phyloP scores from a whole-genome alignment of 2,329 filamentous ascomycete species.

The Venturia asperata region DNA sequence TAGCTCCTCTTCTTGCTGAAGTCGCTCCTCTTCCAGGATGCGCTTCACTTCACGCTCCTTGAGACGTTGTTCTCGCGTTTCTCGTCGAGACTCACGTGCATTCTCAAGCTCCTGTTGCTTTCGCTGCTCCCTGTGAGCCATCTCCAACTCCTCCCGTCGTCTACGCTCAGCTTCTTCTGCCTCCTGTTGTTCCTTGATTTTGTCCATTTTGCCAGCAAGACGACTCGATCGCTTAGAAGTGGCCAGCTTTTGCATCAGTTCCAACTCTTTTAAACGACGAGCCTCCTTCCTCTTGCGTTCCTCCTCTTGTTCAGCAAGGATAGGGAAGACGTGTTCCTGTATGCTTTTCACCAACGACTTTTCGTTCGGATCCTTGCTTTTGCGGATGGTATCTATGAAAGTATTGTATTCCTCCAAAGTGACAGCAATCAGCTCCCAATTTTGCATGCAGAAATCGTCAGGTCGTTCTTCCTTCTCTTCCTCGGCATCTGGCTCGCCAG shows the following conservation, averaged over 20 bases:
- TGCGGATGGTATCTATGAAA: constrained; percentile 64
- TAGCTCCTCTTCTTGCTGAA: constrained; percentile 68
- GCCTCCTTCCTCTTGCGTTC: constrained; percentile 61
- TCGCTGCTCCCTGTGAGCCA: constrained; percentile 53
- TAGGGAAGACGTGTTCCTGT: constrained; percentile 70
- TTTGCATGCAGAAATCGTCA: constrained; percentile 64
- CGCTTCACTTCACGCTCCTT: constrained; percentile 80
- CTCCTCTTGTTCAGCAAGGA: constrained; percentile 70
- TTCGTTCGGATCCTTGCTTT: constrained; percentile 77
- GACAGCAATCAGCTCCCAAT: constrained; percentile 87
- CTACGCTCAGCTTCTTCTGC: constrained; percentile 63
- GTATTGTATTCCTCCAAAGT: constrained; percentile 68
- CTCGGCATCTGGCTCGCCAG: constrained; percentile 31
- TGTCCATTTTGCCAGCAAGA: constrained; percentile 74
- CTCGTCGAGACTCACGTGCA: constrained; percentile 70
- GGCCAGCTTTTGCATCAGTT: constrained; percentile 79
- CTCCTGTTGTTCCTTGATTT: constrained; percentile 66
- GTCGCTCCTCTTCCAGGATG: constrained; percentile 74
- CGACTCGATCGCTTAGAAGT: constrained; percentile 89
- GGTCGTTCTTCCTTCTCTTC: constrained; percentile 31
- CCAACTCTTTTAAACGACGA: constrained; percentile 72
- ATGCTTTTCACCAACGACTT: constrained; percentile 67
- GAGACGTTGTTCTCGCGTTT: constrained; percentile 77
- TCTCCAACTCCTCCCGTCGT: constrained; percentile 56
- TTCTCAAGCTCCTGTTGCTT: constrained; percentile 59